Percentiles rank a stretch among this genome's conserved stretches.
phyloP scores from a whole-genome alignment of 345 rosid genomes.

The Murraya koenigii region DNA sequence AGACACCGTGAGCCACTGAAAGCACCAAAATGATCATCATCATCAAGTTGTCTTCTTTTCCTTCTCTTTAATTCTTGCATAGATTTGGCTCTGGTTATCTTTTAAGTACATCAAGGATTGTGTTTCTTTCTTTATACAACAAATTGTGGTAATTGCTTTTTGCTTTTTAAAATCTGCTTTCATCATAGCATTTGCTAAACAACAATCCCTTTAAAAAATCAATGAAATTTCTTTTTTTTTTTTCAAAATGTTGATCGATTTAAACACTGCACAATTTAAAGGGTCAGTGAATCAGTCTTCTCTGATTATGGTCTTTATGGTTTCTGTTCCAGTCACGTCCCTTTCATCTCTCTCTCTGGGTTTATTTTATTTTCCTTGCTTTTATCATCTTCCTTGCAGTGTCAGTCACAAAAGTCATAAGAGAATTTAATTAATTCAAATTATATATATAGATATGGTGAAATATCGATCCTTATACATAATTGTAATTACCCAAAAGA shows the following conservation, averaged over 20 bases:
- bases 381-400: conserved; percentile 27
- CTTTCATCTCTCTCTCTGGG: conserved; percentile 34
- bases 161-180: conserved; percentile 3
- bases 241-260: neutral
- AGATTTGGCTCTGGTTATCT: conserved; percentile 13
- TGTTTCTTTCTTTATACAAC: conserved; percentile 30
- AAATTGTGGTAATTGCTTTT: neutral
- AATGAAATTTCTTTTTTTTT: neutral
- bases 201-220: conserved; percentile 4
- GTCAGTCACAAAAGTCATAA: conserved; percentile 35
- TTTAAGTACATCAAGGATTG: conserved; percentile 27
- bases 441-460: neutral
- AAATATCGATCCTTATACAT: too few relatives aligned
- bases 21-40: neutral
- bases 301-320: conserved; percentile 31
- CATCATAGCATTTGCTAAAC: conserved; percentile 11
- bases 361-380: conserved; percentile 16
- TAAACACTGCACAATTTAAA: conserved; percentile 13
- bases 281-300: neutral
- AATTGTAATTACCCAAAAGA: too few relatives aligned
- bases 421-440: conserved; percentile 5
- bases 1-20: too few relatives aligned
- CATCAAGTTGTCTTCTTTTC: neutral
- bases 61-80: conserved; percentile 9
- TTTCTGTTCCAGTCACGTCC: conserved; percentile 55